phyloP scores from a whole-genome alignment of 228 moss, liverwort and hornwort species.

The Sphagnum fallax region DNA sequence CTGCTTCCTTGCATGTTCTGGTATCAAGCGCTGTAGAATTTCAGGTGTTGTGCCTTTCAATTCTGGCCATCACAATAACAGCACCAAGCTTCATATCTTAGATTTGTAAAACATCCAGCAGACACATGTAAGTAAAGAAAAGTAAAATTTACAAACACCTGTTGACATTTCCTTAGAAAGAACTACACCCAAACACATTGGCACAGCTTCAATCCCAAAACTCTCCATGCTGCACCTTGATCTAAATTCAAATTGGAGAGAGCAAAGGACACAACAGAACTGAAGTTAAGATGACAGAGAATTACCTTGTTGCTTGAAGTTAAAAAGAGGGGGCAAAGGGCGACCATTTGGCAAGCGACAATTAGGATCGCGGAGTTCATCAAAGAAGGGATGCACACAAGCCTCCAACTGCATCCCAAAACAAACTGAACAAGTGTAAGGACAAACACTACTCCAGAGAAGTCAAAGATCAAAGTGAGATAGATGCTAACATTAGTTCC shows the following conservation, averaged over 20 bases:
- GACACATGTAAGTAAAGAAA: background rate
- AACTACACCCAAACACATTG: no score
- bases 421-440: background rate
- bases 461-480: no score
- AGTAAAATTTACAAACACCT: no score
- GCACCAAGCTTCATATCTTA: no score
- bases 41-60: constrained; percentile 97
- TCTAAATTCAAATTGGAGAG: no score
- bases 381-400: constrained; percentile 98
- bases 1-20: constrained; percentile 97
- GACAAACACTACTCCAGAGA: no score
- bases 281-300: background rate
- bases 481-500: constrained; percentile 11
- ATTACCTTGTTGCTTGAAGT: constrained; percentile 97
- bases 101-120: no score
- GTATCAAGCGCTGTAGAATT: constrained; percentile 94
- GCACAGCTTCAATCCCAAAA: no score
- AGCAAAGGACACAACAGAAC: background rate
- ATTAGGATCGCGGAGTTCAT: constrained; percentile 88
- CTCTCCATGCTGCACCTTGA: no score
- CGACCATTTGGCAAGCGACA: constrained; percentile 96
- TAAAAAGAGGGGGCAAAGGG: constrained; percentile 91
- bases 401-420: constrained; percentile 75
- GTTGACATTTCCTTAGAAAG: no score
- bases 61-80: constrained; percentile 35